Base-by-base conservation (phyloP, 345 rosid genomes). In the Toxicodendron radicans region DNA sequence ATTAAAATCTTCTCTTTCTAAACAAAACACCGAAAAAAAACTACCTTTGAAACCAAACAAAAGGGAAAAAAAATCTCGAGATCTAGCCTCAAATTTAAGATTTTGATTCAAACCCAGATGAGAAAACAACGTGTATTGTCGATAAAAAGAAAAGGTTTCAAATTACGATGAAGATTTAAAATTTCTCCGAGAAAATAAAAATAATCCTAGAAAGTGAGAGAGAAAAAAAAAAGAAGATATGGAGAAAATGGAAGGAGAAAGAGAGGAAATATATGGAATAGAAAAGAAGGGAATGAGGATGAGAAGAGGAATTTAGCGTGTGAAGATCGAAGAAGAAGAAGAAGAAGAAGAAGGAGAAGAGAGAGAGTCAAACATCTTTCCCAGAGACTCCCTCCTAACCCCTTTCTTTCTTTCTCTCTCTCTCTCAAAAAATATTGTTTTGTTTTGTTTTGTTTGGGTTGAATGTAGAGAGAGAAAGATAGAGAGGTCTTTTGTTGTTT, bases 311-410 rank as follows among this genome's bases (percentile, higher is more conserved):
- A 80, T 76, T 75, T 23, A 67, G 48, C 57, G 73, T 58, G 66
- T 66, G 0, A 64, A 32, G 73, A 49, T 27, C 27, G 59, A 67
- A 66, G 30, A 60, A 9, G 72, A 52, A 53, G 76, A 73, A 64
- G 57, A 58, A 14, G 32, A 53, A 13, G 59, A 38, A 10, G 32
- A 45, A 46, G 58, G 33, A 20, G 62, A 60, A 61, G 51, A 64
- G 68, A 41, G 63, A 72, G 32, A 30, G 86, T 80, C 83, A 82
- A 78, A 75, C 77, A 74, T 73, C 72, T 73, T 76, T 71, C 73
- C 77, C 76, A 46, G 73, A 69, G 60, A 27, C 73, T 61, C 72
- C 75, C 63, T 46, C 69, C 75, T 27, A 32, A 11, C 51, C 59
- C 67, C 23, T 21, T 33, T 54, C 11, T 20, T 24, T 10, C 16